Percentiles rank a stretch among this genome's conserved stretches.
These are phyloP conservation scores for Volvox africanus DNA, from an alignment of 139 green algal genomes.

Conservation along the genomic window DNA sequence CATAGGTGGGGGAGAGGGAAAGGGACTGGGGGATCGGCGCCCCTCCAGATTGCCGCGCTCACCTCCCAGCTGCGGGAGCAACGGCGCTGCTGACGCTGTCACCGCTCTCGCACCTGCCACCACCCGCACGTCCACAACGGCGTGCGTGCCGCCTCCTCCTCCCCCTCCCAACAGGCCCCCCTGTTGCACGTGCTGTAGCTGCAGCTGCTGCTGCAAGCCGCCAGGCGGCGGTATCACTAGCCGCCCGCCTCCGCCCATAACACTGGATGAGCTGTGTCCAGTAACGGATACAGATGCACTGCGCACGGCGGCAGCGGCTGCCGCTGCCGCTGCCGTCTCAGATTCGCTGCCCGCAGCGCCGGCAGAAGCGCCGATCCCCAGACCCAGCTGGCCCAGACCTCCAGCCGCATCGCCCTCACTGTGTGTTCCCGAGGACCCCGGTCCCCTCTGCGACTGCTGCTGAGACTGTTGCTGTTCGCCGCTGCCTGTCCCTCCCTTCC, in stretches of 20 bases:
- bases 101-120: slow-evolving; percentile 16
- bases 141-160: neutral
- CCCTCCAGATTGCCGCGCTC: neutral
- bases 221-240: neutral
- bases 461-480: neutral
- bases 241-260: neutral
- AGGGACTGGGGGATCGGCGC: neutral
- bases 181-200: slow-evolving; percentile 4
- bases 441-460: slow-evolving; percentile 39
- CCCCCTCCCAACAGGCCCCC: too few species aligned
- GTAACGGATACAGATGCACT: neutral
- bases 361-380: neutral
- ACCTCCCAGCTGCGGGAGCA: neutral
- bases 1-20: neutral
- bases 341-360: neutral
- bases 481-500: slow-evolving; percentile 27
- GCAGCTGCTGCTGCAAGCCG: slow-evolving; percentile 7
- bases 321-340: neutral
- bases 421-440: neutral
- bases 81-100: too few species aligned
- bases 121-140: slow-evolving; percentile 16
- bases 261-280: too few species aligned
- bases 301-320: neutral
- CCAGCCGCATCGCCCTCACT: neutral
- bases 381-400: neutral